Percentiles rank a stretch among this genome's conserved stretches.
Evolutionary conservation across 129 eudicot genomes (phyloP).

Genomic region (Tanacetum coccineum): DNA sequence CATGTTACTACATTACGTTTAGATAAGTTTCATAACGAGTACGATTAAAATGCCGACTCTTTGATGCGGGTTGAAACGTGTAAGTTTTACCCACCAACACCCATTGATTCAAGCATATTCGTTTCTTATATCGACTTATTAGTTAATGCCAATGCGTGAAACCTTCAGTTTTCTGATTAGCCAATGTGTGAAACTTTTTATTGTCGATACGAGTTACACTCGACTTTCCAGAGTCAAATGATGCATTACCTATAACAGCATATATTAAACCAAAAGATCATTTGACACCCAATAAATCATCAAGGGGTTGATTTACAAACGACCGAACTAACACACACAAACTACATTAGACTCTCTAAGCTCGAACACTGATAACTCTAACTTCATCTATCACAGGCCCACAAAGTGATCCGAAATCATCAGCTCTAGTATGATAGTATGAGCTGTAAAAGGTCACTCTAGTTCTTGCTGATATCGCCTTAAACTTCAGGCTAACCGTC

Average conservation of each 20-base stretch:
- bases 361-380: slow-evolving; percentile 31
- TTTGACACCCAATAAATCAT: slow-evolving; percentile 18
- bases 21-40: no score
- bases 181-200: not conserved
- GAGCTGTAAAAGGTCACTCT: slow-evolving; percentile 76
- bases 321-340: slow-evolving; percentile 12
- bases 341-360: not conserved
- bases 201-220: not conserved
- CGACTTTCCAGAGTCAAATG: not conserved
- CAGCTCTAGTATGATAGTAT: slow-evolving; percentile 54
- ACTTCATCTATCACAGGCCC: slow-evolving; percentile 87
- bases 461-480: slow-evolving; percentile 45
- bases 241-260: not conserved
- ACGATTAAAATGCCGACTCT: no score
- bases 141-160: no score
- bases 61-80: no score
- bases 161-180: not conserved
- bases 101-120: no score
- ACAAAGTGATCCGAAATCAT: slow-evolving; percentile 68
- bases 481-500: slow-evolving; percentile 47
- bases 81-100: no score
- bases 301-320: slow-evolving; percentile 16
- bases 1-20: no score
- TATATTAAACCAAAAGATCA: slow-evolving; percentile 1
- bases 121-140: no score